Evolutionary conservation across 176 grass and related monocot species (phyloP).

Genomic region (Avena atlantica): DNA sequence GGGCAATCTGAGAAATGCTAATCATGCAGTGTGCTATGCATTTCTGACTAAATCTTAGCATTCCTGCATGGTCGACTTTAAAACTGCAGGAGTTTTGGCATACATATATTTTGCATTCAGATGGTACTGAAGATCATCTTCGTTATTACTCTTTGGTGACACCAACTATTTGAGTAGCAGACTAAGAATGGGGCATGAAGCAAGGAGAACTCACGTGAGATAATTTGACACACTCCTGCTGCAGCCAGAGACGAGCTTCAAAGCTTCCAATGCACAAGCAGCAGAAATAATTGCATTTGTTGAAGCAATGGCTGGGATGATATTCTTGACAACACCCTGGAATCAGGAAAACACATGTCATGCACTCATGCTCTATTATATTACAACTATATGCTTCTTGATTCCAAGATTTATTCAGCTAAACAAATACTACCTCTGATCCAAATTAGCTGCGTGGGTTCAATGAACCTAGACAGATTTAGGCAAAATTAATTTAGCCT

Average conservation of each 20-base stretch:
- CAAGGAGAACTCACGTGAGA: constrained; percentile 72
- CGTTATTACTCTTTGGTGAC: neutral
- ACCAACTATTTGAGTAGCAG: constrained; percentile 33
- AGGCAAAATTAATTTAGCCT: too few relatives aligned
- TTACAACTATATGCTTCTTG: constrained; percentile 5
- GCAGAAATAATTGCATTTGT: constrained; percentile 97
- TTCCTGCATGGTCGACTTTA: neutral
- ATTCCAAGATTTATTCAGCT: neutral
- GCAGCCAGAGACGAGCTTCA: constrained; percentile 96
- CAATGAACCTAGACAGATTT: too few relatives aligned
- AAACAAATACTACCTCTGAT: neutral
- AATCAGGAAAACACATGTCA: constrained; percentile 43
- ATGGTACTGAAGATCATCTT: constrained; percentile 9
- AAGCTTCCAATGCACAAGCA: constrained; percentile 93
- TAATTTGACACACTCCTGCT: constrained; percentile 98
- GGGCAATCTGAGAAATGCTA: constrained; percentile 11
- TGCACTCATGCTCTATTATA: constrained; percentile 1
- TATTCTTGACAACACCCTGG: constrained; percentile 99
- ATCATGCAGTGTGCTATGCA: neutral
- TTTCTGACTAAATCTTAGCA: constrained; percentile 1
- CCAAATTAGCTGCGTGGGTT: too few relatives aligned
- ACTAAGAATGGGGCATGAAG: constrained; percentile 13
- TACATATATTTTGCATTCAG: neutral
- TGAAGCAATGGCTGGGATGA: constrained; percentile 98
- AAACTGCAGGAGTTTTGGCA: neutral